A percentile compares a stretch with the other conserved stretches of the same genome.
Conservation (phyloP, 768 basidiomycete genomes). For the Tricholoma terreum region DNA sequence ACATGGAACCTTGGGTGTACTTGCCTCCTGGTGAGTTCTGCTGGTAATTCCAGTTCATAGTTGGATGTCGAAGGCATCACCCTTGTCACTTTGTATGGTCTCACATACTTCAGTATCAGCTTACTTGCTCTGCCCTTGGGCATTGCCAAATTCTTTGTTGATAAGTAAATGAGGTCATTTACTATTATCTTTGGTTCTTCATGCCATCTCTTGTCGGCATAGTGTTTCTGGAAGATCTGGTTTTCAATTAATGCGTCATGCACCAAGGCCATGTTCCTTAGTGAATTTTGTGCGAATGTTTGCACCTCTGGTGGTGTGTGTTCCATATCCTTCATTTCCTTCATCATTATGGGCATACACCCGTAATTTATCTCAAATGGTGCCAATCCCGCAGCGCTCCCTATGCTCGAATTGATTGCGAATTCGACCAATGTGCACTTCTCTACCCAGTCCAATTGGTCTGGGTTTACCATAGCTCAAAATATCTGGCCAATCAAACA, state of each 20-base stretch:
- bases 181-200: background rate
- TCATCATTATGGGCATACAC: slow-evolving; percentile 21
- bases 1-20: background rate
- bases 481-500: background rate
- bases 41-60: background rate
- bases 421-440: background rate
- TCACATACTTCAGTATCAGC: background rate
- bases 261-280: background rate
- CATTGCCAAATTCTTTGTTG: background rate
- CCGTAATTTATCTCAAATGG: slow-evolving; percentile 9
- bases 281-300: background rate
- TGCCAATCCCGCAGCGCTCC: background rate
- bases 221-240: background rate
- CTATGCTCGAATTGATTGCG: background rate
- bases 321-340: background rate
- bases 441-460: background rate
- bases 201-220: background rate
- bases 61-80: background rate
- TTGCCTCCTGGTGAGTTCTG: background rate
- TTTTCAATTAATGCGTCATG: background rate
- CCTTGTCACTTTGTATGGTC: background rate
- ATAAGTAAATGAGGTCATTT: background rate
- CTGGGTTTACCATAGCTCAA: background rate
- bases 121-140: background rate
- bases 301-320: background rate